Conservation (phyloP, 2,329 filamentous ascomycete species). For the Fusarium sp. region DNA sequence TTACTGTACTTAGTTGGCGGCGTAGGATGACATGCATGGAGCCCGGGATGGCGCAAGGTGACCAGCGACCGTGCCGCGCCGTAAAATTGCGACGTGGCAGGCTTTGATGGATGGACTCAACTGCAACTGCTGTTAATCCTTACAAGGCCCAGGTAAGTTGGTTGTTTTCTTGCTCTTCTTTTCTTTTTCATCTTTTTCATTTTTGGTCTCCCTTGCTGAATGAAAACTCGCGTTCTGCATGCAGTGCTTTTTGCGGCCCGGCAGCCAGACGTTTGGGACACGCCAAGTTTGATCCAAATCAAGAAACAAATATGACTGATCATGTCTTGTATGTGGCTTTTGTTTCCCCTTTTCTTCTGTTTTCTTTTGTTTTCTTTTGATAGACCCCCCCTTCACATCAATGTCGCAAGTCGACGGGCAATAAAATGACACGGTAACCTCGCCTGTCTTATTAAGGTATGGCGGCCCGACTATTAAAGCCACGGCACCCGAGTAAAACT, state of each 20-base stretch:
- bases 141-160: neutral
- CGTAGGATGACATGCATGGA: conserved; percentile 48
- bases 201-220: neutral
- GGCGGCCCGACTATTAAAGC: conserved; percentile 36
- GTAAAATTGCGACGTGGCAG: conserved; percentile 49
- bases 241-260: neutral
- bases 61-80: conserved; percentile 44
- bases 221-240: conserved; percentile 9
- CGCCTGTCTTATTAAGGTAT: conserved; percentile 38
- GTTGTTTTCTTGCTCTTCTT: neutral
- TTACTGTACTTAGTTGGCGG: conserved; percentile 20
- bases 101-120: conserved; percentile 32
- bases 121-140: conserved; percentile 27
- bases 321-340: neutral
- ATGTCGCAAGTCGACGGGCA: conserved; percentile 12
- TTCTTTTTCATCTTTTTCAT: neutral
- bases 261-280: conserved; percentile 18
- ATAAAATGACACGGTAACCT: conserved; percentile 32
- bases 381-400: neutral
- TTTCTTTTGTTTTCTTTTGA: neutral
- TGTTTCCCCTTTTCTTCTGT: neutral
- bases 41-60: conserved; percentile 46
- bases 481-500: conserved; percentile 44
- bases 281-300: neutral
- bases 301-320: neutral